Evolutionary conservation across 441 rosid species (phyloP).

Genomic region (Sinapis alba): DNA sequence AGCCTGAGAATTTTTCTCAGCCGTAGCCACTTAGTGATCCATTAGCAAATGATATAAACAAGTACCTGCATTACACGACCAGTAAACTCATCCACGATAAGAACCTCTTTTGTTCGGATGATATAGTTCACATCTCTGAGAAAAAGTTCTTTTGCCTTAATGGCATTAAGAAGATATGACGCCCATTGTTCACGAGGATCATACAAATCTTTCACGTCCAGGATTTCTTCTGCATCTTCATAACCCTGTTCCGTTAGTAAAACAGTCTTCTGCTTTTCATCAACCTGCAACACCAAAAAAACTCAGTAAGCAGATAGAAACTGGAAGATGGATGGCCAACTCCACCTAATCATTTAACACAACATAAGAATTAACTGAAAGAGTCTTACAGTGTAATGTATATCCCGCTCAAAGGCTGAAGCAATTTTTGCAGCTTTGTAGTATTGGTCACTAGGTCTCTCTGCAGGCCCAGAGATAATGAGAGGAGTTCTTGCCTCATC

Average conservation of each 20-base stretch:
- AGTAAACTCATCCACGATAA: conserved; percentile 96
- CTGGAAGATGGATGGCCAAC: background rate
- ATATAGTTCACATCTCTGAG: conserved; percentile 95
- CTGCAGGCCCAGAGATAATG: conserved; percentile 93
- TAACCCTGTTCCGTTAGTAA: conserved; percentile 96
- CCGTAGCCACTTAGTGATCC: background rate
- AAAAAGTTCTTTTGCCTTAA: conserved; percentile 92
- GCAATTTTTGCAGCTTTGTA: conserved; percentile 97
- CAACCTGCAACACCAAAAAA: conserved; percentile 62
- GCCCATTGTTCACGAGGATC: conserved; percentile 99
- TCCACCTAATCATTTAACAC: background rate
- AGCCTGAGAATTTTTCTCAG: conserved; percentile 1
- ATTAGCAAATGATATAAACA: conserved; percentile 11
- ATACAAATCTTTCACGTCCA: conserved; percentile 88
- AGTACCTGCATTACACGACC: conserved; percentile 99
- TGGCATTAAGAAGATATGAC: conserved; percentile 83
- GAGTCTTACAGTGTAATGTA: conserved; percentile 86
- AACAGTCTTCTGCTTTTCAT: conserved; percentile 94
- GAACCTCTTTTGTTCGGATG: conserved; percentile 92
- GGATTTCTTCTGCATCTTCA: conserved; percentile 95
- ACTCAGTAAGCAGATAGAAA: conserved; percentile 1
- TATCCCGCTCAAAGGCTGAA: conserved; percentile 81
- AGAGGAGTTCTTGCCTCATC: conserved; percentile 99
- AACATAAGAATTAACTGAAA: background rate
- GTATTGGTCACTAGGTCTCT: conserved; percentile 91